Evolutionary conservation across 2,329 filamentous ascomycete genomes (phyloP).

Genomic region (Talaromyces sp.): DNA sequence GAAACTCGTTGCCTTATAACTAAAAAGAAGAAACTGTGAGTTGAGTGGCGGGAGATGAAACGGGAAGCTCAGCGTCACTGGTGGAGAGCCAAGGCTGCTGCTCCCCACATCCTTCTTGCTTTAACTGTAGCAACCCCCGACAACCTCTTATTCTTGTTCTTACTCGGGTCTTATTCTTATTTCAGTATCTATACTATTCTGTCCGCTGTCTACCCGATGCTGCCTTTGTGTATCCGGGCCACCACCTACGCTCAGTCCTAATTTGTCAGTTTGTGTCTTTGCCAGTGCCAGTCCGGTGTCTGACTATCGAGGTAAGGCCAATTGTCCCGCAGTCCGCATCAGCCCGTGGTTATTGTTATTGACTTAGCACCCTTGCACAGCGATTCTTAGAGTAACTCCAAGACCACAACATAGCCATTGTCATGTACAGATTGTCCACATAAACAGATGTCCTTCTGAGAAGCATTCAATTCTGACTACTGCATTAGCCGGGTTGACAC

Average conservation of each 20-base stretch:
- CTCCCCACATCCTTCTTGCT: constrained; percentile 7
- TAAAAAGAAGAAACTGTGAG: background rate
- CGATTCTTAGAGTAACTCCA: background rate
- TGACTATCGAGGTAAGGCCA: constrained; percentile 6
- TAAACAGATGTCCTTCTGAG: background rate
- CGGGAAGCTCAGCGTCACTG: constrained; percentile 11
- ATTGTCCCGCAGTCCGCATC: constrained; percentile 12
- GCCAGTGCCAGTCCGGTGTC: background rate
- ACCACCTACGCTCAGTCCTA: background rate
- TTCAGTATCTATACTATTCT: background rate
- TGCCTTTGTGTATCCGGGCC: background rate
- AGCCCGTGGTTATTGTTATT: constrained; percentile 1
- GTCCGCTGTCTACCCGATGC: background rate
- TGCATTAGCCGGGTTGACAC: background rate
- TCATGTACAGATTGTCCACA: background rate
- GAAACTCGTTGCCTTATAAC: background rate
- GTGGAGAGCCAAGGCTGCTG: constrained; percentile 11
- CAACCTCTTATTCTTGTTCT: background rate
- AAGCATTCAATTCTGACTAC: background rate
- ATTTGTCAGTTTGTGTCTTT: background rate
- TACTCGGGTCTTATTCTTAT: background rate
- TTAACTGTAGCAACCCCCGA: constrained; percentile 2
- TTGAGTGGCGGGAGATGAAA: constrained; percentile 4
- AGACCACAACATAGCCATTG: constrained; percentile 1
- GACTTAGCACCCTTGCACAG: background rate